These are phyloP conservation scores for Umbelopsis vinacea DNA, from an alignment of 192 early-diverging fungal genomes.

Conservation along the genomic window DNA sequence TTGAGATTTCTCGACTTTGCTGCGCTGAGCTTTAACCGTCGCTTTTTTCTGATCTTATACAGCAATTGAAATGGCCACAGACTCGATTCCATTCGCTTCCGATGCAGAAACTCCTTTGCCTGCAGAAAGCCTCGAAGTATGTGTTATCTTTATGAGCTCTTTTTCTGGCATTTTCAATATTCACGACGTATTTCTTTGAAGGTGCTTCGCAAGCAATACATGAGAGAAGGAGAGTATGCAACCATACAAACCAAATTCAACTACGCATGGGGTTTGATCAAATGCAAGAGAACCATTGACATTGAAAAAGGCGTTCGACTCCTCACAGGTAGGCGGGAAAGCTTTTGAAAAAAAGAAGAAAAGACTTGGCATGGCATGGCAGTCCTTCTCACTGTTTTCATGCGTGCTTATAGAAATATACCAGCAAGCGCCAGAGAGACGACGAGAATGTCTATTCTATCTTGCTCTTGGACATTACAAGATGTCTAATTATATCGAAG, in stretches of 20 bases:
- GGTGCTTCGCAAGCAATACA: slow-evolving; percentile 73
- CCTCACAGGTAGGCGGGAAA: slow-evolving; percentile 61
- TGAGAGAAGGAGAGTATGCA: slow-evolving; percentile 66
- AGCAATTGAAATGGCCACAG: slow-evolving; percentile 9
- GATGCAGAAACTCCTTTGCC: slow-evolving; percentile 15
- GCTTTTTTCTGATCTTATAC: background rate
- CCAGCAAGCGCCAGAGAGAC: slow-evolving; percentile 76
- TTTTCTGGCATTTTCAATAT: background rate
- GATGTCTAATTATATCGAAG: slow-evolving; percentile 84
- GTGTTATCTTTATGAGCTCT: background rate
- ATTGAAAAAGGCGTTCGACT: slow-evolving; percentile 80
- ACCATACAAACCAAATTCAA: slow-evolving; percentile 95
- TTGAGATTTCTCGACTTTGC: background rate
- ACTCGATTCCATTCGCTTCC: slow-evolving; percentile 11
- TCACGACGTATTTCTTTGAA: background rate
- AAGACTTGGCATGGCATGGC: background rate
- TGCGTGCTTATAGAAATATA: slow-evolving; percentile 77
- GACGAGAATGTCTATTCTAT: slow-evolving; percentile 95
- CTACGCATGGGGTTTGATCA: slow-evolving; percentile 92
- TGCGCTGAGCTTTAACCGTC: slow-evolving; percentile 10
- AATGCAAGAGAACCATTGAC: slow-evolving; percentile 65
- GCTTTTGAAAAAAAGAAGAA: background rate
- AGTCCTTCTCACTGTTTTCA: background rate
- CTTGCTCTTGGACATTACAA: slow-evolving; percentile 91
- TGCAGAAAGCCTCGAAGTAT: slow-evolving; percentile 8